phyloP scores from a whole-genome alignment of 345 rosid genomes.

The Gynandropsis gynandra region DNA sequence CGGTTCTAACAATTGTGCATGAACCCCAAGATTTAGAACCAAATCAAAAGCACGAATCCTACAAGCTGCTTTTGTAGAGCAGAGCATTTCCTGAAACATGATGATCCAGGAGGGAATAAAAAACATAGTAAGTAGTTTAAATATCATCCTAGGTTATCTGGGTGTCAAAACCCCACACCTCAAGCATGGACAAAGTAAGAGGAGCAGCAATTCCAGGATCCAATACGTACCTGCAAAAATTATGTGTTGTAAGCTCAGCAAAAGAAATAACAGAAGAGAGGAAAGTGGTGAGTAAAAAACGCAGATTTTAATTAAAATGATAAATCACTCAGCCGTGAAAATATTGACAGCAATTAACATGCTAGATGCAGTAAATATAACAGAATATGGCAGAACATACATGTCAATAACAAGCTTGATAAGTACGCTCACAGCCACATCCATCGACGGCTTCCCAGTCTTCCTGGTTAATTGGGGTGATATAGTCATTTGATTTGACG shows the following conservation, averaged over 20 bases:
- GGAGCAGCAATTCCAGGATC: slow-evolving; percentile 98
- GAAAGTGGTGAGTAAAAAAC: background rate
- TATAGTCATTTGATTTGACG: slow-evolving; percentile 51
- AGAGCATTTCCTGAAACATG: slow-evolving; percentile 78
- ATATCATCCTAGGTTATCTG: slow-evolving; percentile 11
- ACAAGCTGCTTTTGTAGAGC: slow-evolving; percentile 69
- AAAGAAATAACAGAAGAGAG: slow-evolving; percentile 11
- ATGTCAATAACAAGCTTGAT: slow-evolving; percentile 95
- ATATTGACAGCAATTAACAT: too few relatives aligned
- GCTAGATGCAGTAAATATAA: slow-evolving; percentile 11
- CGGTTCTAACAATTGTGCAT: slow-evolving; percentile 91
- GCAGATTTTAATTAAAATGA: too few relatives aligned
- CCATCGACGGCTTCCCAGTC: slow-evolving; percentile 85
- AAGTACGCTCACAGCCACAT: slow-evolving; percentile 97
- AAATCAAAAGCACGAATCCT: slow-evolving; percentile 91
- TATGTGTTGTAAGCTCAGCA: slow-evolving; percentile 11
- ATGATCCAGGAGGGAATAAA: slow-evolving; percentile 12
- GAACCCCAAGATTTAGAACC: slow-evolving; percentile 94
- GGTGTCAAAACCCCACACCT: slow-evolving; percentile 45
- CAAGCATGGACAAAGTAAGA: slow-evolving; percentile 88
- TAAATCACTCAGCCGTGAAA: too few relatives aligned
- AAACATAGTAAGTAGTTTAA: slow-evolving; percentile 25
- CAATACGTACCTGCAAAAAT: slow-evolving; percentile 79
- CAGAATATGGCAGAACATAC: slow-evolving; percentile 36
- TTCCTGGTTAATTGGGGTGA: slow-evolving; percentile 73